Conservation (phyloP, 441 rosid species). For the Manihot esculenta region DNA sequence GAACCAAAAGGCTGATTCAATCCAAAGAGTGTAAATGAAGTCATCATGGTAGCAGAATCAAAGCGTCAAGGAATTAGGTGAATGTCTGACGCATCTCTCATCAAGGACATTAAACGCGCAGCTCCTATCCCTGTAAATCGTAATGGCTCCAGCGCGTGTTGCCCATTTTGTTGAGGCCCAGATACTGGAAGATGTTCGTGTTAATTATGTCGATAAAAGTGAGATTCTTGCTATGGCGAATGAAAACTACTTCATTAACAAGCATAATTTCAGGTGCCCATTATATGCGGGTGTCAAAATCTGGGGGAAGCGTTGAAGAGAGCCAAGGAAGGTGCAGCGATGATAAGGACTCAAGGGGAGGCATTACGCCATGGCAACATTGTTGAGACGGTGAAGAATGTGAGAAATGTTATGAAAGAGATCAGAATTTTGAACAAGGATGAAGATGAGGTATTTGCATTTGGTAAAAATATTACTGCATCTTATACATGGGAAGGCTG, state of each 20-base stretch:
- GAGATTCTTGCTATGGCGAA: conserved; percentile 61
- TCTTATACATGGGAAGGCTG: conserved; percentile 82
- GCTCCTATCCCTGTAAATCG: conserved; percentile 70
- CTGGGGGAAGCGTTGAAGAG: conserved; percentile 79
- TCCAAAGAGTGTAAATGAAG: too few species aligned
- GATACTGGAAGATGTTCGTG: conserved; percentile 64
- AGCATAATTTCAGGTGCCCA: conserved; percentile 71
- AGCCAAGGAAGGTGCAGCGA: conserved; percentile 83
- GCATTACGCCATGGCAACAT: conserved; percentile 40
- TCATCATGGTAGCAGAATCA: conserved; percentile 38
- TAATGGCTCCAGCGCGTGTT: conserved; percentile 61
- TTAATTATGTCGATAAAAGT: conserved; percentile 79
- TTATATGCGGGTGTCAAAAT: conserved; percentile 66
- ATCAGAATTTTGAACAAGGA: conserved; percentile 76
- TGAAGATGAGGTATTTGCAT: conserved; percentile 80
- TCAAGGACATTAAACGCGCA: conserved; percentile 59
- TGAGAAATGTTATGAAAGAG: conserved; percentile 70
- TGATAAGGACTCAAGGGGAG: conserved; percentile 79
- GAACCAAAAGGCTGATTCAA: too few species aligned
- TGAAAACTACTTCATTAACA: conserved; percentile 65
- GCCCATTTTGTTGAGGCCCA: conserved; percentile 94
- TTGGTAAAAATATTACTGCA: conserved; percentile 61
- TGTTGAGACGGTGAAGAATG: conserved; percentile 54
- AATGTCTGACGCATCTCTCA: conserved; percentile 68
- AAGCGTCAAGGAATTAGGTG: conserved; percentile 41